phyloP scores from a whole-genome alignment of 108 stramenopile genomes.

The Cyclotella distinguenda region DNA sequence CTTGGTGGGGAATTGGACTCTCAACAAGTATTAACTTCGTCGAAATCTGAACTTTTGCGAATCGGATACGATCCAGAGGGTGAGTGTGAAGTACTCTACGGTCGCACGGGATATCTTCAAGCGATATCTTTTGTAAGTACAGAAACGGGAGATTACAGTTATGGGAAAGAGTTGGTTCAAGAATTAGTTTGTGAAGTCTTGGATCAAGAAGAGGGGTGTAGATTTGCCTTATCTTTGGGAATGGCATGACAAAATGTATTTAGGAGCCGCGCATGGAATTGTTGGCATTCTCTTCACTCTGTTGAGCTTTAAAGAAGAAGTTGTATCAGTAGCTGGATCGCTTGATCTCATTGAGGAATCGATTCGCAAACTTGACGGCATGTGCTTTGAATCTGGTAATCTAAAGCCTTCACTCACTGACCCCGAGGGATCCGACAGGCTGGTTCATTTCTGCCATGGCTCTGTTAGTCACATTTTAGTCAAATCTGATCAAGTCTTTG shows the following conservation, averaged over 20 bases:
- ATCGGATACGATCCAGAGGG: conserved; percentile 1
- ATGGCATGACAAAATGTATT: conserved; percentile 62
- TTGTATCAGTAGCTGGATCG: conserved; percentile 26
- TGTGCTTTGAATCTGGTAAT: conserved; percentile 57
- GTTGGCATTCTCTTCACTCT: conserved; percentile 65
- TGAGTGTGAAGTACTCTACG: conserved; percentile 59
- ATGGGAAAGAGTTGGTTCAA: conserved; percentile 32
- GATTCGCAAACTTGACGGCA: conserved; percentile 26
- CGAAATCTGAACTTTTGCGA: conserved; percentile 11
- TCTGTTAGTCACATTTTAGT: conserved; percentile 60
- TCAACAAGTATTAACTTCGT: neutral
- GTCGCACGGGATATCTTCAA: conserved; percentile 56
- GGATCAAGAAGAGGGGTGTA: neutral
- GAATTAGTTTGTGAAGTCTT: conserved; percentile 27
- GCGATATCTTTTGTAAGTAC: conserved; percentile 46
- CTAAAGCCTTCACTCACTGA: conserved; percentile 29
- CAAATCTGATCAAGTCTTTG: conserved; percentile 57
- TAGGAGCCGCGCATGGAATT: conserved; percentile 77
- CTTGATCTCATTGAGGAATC: conserved; percentile 43
- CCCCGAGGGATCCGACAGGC: conserved; percentile 28
- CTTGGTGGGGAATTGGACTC: neutral
- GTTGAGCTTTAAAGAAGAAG: conserved; percentile 43
- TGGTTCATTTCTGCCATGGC: conserved; percentile 83
- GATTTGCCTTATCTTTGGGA: conserved; percentile 50
- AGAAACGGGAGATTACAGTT: conserved; percentile 12